phyloP scores from a whole-genome alignment of 2,329 filamentous ascomycete genomes.

The Fusarium buharicum region DNA sequence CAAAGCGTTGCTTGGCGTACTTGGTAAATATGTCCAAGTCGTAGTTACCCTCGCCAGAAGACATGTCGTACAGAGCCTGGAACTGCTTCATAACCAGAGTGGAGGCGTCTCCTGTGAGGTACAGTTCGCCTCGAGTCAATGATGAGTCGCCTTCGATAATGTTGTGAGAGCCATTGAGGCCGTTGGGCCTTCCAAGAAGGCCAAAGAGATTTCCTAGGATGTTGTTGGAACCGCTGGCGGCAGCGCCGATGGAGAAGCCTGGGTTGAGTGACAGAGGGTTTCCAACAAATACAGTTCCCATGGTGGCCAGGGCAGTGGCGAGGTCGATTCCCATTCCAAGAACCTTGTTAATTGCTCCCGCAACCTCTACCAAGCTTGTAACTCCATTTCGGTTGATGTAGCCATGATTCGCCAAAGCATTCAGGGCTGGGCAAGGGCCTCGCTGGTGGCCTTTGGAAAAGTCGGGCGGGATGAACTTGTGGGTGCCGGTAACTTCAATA shows the following conservation, averaged over 20 bases:
- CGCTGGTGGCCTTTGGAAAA: conserved; percentile 43
- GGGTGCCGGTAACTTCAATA: conserved; percentile 22
- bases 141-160: conserved; percentile 25
- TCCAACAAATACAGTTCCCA: conserved; percentile 22
- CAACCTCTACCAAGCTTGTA: conserved; percentile 28
- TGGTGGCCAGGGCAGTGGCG: conserved; percentile 5
- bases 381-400: conserved; percentile 43
- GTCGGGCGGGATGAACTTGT: conserved; percentile 44
- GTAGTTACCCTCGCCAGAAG: conserved; percentile 14
- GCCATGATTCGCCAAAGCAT: conserved; percentile 52
- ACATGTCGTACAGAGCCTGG: conserved; percentile 16
- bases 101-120: conserved; percentile 20
- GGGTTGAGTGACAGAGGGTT: conserved; percentile 20
- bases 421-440: conserved; percentile 51
- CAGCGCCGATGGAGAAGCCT: conserved; percentile 19
- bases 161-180: conserved; percentile 17
- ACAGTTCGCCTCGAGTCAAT: conserved; percentile 17
- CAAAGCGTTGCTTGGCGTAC: conserved; percentile 12
- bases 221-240: conserved; percentile 3
- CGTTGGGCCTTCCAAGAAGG: conserved; percentile 17
- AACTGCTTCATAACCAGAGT: conserved; percentile 13
- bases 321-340: conserved; percentile 22
- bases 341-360: conserved; percentile 24
- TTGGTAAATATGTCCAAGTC: conserved; percentile 14
- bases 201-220: conserved; percentile 16